Evolutionary conservation across 139 green algal species (phyloP), one percentile per base, ranked within the genome.

Genomic region (Tetradesmus lagerheimii): DNA sequence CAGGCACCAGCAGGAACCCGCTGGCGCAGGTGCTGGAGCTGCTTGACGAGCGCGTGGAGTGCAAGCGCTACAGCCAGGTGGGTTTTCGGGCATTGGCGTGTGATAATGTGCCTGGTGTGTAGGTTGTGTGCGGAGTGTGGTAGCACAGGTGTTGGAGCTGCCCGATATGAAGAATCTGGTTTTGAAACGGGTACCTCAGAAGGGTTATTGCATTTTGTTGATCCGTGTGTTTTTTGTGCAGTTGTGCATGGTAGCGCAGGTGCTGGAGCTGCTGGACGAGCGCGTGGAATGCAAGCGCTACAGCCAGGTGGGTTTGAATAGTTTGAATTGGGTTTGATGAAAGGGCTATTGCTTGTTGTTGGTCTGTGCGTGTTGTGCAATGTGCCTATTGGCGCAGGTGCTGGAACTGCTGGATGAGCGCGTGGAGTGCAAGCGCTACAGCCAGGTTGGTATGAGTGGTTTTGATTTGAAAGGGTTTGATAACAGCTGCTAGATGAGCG

Each of bases 11-110:
- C 79, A 83, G 89, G 43, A 97, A 96, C 89, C 94, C 96, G 23
- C 92, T 97, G 39, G 95, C 95, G 76, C 95, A 97, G 89, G 94
- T 96, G 27, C 91, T 97, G 71, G 92, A 96, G 81, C 83, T 95
- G 25, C 71, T 97, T 14, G 95, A 91, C 0, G 95, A 97, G 91
- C 62, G n/a, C 18, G 91, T 97, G 37, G 47, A 91, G n/a, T 95
- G 93, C 87, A 92, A 90, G 41, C 86, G 85, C 18, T 97, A 97
- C 86, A 91, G 94, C 87, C 85, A 90, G 90, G 94, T 96, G 41
- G 84, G 92, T 15, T 37, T 5, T 45, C 2, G 15, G 27, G 12
- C 27, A 38, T 35, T 45, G 5, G 43, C 43, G 9, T 50, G 43
- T 14, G 3, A 35, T 27, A 77, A 37, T 12, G 2, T 15, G 38